Evolutionary conservation across 352 stramenopile species (phyloP).

Genomic region (Globisporangium cystogenes): DNA sequence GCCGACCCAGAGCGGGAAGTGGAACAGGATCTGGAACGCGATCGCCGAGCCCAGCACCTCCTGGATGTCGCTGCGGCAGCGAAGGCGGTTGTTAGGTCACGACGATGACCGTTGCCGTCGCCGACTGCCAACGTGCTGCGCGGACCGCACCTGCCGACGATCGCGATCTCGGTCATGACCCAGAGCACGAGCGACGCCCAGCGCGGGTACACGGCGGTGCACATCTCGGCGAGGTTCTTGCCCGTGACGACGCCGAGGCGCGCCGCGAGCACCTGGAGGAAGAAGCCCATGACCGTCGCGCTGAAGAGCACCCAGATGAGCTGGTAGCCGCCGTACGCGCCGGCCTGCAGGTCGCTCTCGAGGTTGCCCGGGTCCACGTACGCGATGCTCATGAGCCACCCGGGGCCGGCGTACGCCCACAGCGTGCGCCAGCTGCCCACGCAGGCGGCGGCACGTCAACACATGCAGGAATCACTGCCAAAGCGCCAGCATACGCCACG

Average conservation of each 20-base stretch:
- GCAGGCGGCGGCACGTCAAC: too few relatives aligned
- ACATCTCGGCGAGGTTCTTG: slow-evolving; percentile 89
- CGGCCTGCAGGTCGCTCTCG: slow-evolving; percentile 93
- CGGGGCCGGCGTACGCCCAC: slow-evolving; percentile 78
- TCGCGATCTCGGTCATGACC: slow-evolving; percentile 93
- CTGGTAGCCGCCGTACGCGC: slow-evolving; percentile 86
- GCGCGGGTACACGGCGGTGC: slow-evolving; percentile 70
- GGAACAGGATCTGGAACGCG: slow-evolving; percentile 88
- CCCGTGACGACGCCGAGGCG: slow-evolving; percentile 91
- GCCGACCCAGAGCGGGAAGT: slow-evolving; percentile 86
- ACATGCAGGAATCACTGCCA: too few relatives aligned
- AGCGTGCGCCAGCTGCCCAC: slow-evolving; percentile 57
- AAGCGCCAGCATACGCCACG: too few relatives aligned
- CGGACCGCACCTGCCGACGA: slow-evolving; percentile 49
- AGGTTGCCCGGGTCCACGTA: slow-evolving; percentile 96
- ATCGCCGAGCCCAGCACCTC: slow-evolving; percentile 92
- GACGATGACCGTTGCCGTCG: too few relatives aligned
- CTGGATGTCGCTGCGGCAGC: slow-evolving; percentile 91
- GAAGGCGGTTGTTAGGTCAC: too few relatives aligned
- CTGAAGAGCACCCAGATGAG: slow-evolving; percentile 93
- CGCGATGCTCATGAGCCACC: slow-evolving; percentile 92
- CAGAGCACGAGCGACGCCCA: slow-evolving; percentile 78
- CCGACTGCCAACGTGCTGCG: not conserved
- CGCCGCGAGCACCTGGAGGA: slow-evolving; percentile 92
- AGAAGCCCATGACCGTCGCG: slow-evolving; percentile 89